These are phyloP conservation scores for Pseudonitzschia pungens DNA, from an alignment of 108 stramenopile genomes.

Conservation along the genomic window DNA sequence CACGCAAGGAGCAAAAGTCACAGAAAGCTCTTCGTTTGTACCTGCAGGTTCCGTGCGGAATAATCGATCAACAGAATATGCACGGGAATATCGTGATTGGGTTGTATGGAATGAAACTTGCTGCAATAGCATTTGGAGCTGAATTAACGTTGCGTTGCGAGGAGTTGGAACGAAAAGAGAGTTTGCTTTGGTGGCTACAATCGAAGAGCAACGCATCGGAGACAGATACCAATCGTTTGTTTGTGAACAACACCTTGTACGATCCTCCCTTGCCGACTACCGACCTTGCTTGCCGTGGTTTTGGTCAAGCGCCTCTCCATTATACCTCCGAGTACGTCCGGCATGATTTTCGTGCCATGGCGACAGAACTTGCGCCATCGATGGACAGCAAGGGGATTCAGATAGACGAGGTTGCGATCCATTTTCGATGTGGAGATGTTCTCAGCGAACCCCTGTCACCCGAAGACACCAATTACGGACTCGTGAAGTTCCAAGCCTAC, in stretches of 20 bases:
- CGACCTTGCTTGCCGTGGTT: conserved; percentile 15
- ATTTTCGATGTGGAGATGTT: conserved; percentile 43
- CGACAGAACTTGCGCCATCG: conserved; percentile 3
- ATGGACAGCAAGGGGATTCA: conserved; percentile 4
- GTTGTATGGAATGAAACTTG: conserved; percentile 32
- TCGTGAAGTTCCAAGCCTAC: conserved; percentile 31
- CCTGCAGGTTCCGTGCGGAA: conserved; percentile 7
- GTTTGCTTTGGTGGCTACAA: conserved; percentile 31
- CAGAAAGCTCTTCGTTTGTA: neutral
- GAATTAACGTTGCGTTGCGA: conserved; percentile 24
- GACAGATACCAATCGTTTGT: neutral
- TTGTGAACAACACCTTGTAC: conserved; percentile 2
- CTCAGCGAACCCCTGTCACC: neutral
- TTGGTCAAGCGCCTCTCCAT: conserved; percentile 17
- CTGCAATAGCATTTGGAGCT: conserved; percentile 21
- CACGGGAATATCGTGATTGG: conserved; percentile 30
- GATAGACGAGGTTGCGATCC: conserved; percentile 41
- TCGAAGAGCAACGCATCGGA: neutral
- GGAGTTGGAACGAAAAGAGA: conserved; percentile 5
- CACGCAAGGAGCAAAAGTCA: neutral
- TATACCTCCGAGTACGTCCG: conserved; percentile 25
- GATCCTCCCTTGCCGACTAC: conserved; percentile 9
- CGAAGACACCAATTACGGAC: conserved; percentile 30
- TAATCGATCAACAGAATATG: conserved; percentile 5
- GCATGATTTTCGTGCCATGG: conserved; percentile 28